Evolutionary conservation across 306 rosid species (phyloP), one percentile per base, ranked within the genome.

Genomic region (Clitoria ternatea): DNA sequence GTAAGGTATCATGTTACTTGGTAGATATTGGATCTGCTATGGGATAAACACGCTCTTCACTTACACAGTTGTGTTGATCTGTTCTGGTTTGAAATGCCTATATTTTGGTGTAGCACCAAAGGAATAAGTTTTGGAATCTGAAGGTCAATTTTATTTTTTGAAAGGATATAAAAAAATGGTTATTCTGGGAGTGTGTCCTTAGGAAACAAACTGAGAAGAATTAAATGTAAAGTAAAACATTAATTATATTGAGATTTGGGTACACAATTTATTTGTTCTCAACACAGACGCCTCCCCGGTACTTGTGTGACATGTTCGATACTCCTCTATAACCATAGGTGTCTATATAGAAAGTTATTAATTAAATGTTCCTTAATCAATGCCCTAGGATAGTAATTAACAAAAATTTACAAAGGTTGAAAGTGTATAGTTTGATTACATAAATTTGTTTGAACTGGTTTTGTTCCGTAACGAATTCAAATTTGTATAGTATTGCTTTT

Each of bases 61-160:
- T 53, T 14, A 5, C 5, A 35, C n/a, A 8, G 45, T 33, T 52
- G 23, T 26, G 12, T 23, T 37, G 33, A 63, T 43, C 2, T 43
- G 37, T 53, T 68, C 72, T 68, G 40, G 35, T 62, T 40, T 37
- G 35, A 43, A 37, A 60, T 68, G 65, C 63, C 6, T 6, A 69
- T 24, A 23, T 67, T 33, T 33, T n/a, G 37, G 26, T 40, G 14
- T 62, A 20, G 50, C 52, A 42, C 19, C 13, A 10, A 5, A 29
- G 44, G 40, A 22, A 47, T 6, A 27, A 6, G 20, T 47, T 73
- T 73, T 61, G 77, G 42, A 65, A 54, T 43, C 14, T 43, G 50
- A 43, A 49, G 60, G 42, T 54, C 19, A 15, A 17, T 70, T n/a
- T n/a, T n/a, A n/a, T n/a, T 22, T 36, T 37, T 39, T 37, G 14